Evolutionary conservation across 257 asterid species (phyloP).

Genomic region (Thymus quinquecostatus): DNA sequence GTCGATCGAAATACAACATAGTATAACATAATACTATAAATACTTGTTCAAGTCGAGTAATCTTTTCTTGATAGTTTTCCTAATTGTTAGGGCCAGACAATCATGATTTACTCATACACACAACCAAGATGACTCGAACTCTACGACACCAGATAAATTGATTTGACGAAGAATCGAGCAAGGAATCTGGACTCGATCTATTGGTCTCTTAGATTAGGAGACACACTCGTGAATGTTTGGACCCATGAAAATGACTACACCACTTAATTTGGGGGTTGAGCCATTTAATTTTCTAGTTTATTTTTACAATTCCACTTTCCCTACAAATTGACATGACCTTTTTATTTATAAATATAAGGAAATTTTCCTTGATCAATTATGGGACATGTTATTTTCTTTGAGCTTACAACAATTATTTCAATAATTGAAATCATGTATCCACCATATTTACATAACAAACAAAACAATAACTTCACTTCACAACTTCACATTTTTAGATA

Average conservation of each 20-base stretch:
- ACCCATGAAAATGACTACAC: conserved; percentile 23
- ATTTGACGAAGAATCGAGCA: neutral
- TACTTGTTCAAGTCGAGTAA: too few species aligned
- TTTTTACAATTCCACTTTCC: neutral
- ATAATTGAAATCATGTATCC: neutral
- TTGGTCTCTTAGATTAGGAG: neutral
- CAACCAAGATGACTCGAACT: too few species aligned
- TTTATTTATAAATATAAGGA: neutral
- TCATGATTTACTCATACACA: too few species aligned
- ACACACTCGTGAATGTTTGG: conserved; percentile 20
- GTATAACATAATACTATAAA: too few species aligned
- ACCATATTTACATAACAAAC: too few species aligned
- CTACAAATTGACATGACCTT: conserved; percentile 10
- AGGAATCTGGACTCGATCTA: neutral
- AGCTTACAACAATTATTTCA: neutral
- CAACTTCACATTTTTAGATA: too few species aligned
- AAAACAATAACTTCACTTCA: too few species aligned
- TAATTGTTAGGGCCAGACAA: too few species aligned
- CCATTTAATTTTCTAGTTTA: neutral
- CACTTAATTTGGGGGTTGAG: conserved; percentile 1
- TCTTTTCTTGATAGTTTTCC: too few species aligned
- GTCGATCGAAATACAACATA: too few species aligned
- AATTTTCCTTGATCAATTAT: neutral
- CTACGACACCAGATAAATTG: neutral
- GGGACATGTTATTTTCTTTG: neutral